phyloP scores from a whole-genome alignment of 1,139 yeast species.

The Candida labiduridarum region DNA sequence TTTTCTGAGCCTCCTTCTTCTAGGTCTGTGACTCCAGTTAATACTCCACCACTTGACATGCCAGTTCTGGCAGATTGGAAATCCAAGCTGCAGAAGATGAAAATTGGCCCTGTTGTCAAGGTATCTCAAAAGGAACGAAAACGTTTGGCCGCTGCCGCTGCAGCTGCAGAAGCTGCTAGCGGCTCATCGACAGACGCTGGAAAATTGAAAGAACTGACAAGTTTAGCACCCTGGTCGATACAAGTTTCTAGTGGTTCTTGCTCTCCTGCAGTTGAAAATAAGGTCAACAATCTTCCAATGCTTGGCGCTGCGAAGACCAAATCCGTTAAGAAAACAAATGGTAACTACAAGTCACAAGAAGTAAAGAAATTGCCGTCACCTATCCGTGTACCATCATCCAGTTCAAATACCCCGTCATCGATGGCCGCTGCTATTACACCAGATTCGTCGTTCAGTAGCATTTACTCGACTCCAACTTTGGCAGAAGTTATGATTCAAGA shows the following conservation, averaged over 20 bases:
- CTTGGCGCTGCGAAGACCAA: conserved; percentile 14
- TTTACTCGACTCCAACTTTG: conserved; percentile 18
- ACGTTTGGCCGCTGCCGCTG: conserved; percentile 23
- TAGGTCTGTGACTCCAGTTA: neutral
- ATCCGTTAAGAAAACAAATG: conserved; percentile 2
- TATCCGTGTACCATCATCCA: neutral
- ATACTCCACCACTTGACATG: neutral
- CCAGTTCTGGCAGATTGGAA: conserved; percentile 11
- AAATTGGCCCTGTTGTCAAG: conserved; percentile 38
- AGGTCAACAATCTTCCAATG: conserved; percentile 15
- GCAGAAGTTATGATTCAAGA: conserved; percentile 48
- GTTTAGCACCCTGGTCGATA: conserved; percentile 12
- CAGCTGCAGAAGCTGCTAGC: neutral
- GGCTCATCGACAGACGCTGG: conserved; percentile 1
- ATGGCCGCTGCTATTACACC: conserved; percentile 10
- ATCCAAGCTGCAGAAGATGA: conserved; percentile 26
- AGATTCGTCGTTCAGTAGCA: conserved; percentile 13
- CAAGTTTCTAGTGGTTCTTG: neutral
- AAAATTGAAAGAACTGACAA: conserved; percentile 1
- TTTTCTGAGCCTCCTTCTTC: conserved; percentile 1
- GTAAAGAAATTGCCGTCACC: conserved; percentile 8
- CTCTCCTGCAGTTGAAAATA: neutral
- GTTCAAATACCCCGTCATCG: conserved; percentile 2
- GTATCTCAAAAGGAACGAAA: conserved; percentile 58
- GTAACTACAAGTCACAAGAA: neutral